phyloP scores from a whole-genome alignment of 2,329 filamentous ascomycete genomes.

The Pestalotiopsis sp. region DNA sequence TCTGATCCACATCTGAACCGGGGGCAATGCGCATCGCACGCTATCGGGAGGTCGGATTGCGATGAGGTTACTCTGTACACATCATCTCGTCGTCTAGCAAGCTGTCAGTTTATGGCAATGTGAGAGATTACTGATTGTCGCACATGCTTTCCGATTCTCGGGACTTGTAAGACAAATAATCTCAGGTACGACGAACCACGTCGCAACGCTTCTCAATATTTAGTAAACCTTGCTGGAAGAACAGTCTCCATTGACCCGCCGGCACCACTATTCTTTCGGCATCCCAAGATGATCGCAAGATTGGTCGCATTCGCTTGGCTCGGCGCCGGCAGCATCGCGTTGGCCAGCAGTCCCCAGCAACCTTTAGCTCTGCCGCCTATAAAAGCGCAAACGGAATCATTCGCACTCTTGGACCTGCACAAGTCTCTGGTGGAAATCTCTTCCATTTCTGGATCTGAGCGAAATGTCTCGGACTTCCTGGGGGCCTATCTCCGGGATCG shows the following conservation, averaged over 20 bases:
- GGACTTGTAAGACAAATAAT: too few species aligned
- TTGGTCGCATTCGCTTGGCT: neutral
- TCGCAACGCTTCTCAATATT: too few species aligned
- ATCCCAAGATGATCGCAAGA: neutral
- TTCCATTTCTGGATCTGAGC: neutral
- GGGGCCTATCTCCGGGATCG: constrained; percentile 1
- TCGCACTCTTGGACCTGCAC: neutral
- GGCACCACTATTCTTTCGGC: neutral
- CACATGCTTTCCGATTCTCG: neutral
- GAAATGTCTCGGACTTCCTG: constrained; percentile 2
- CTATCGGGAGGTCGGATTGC: neutral
- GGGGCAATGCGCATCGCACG: neutral
- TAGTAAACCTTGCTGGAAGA: too few species aligned
- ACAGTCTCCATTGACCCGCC: too few species aligned
- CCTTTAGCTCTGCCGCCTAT: neutral
- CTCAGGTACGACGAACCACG: too few species aligned
- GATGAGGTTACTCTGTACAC: neutral
- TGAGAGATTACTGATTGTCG: neutral
- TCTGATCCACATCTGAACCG: neutral
- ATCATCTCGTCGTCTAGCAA: neutral
- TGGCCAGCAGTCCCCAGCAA: neutral
- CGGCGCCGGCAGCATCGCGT: neutral
- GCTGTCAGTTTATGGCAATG: neutral
- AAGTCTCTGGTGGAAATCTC: constrained; percentile 7
- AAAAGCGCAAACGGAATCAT: neutral